A percentile compares a stretch with the other conserved stretches of the same genome.
Conservation (phyloP, 306 rosid species). For the Acacia acuminata region DNA sequence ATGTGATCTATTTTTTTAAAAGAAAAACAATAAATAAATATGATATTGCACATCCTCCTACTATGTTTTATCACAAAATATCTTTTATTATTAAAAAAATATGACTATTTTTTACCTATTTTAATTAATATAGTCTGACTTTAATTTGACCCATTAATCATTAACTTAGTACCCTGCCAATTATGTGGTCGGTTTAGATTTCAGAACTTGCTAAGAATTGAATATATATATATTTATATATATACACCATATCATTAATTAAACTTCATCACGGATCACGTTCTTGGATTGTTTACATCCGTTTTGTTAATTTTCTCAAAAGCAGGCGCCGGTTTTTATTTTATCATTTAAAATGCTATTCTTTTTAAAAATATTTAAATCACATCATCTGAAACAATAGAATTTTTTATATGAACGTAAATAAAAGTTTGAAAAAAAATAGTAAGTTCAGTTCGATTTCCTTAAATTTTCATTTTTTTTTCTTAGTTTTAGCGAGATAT, state of each 20-base stretch:
- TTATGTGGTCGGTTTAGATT: too few relatives aligned
- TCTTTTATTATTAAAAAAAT: too few relatives aligned
- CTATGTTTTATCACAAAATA: too few relatives aligned
- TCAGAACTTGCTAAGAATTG: too few relatives aligned
- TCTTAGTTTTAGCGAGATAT: background rate
- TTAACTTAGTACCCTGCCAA: too few relatives aligned
- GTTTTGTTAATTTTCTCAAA: background rate
- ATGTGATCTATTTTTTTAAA: too few relatives aligned
- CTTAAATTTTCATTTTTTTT: background rate
- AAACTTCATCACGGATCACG: background rate
- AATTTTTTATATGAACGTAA: background rate
- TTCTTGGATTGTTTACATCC: background rate
- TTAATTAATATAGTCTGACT: too few relatives aligned
- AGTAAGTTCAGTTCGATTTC: background rate
- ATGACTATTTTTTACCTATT: too few relatives aligned
- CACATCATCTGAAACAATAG: background rate
- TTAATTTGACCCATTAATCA: too few relatives aligned
- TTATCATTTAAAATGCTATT: background rate
- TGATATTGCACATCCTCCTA: too few relatives aligned
- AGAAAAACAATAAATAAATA: too few relatives aligned
- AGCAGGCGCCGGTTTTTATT: background rate
- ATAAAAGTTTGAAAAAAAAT: background rate
- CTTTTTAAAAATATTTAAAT: background rate
- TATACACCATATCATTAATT: background rate
- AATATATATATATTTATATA: too few relatives aligned